Percentiles rank a stretch among this genome's conserved stretches.
phyloP scores from a whole-genome alignment of 768 basidiomycete species.

The Lactarius hatsudake region DNA sequence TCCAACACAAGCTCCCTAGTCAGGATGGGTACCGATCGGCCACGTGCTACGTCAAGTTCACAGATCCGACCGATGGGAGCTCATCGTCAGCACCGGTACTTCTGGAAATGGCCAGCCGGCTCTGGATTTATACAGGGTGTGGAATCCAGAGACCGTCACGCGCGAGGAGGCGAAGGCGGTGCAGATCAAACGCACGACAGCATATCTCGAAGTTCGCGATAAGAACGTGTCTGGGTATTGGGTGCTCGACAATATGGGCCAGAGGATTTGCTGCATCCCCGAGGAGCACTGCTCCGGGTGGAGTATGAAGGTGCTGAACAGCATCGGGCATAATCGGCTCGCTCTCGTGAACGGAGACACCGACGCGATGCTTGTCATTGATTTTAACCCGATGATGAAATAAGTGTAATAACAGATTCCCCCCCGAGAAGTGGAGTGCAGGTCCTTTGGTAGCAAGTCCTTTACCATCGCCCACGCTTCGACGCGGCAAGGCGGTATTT shows the following conservation, averaged over 20 bases:
- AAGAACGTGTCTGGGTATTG: conserved; percentile 9
- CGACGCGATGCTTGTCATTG: not conserved
- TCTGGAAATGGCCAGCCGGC: conserved; percentile 12
- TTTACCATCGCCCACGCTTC: no score
- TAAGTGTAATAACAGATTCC: not conserved
- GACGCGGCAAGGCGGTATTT: no score
- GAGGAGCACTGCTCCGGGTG: conserved; percentile 20
- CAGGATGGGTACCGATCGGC: conserved; percentile 13
- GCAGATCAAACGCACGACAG: not conserved
- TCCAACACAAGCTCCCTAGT: conserved; percentile 3
- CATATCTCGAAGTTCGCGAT: conserved; percentile 12
- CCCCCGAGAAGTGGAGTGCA: no score
- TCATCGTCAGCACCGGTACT: not conserved
- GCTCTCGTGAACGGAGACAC: conserved; percentile 4
- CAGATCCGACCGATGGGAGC: not conserved
- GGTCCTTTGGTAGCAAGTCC: no score
- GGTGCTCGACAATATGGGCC: conserved; percentile 20
- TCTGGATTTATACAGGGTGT: conserved; percentile 18
- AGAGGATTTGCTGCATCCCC: conserved; percentile 18
- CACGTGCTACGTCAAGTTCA: conserved; percentile 13
- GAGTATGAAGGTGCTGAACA: conserved; percentile 1
- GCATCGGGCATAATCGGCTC: conserved; percentile 8
- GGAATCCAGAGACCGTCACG: conserved; percentile 7
- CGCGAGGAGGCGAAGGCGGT: not conserved
- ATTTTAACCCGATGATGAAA: conserved; percentile 17